Evolutionary conservation across 75 land plant genomes (phyloP).

Genomic region (Chamaecyparis obtusa): DNA sequence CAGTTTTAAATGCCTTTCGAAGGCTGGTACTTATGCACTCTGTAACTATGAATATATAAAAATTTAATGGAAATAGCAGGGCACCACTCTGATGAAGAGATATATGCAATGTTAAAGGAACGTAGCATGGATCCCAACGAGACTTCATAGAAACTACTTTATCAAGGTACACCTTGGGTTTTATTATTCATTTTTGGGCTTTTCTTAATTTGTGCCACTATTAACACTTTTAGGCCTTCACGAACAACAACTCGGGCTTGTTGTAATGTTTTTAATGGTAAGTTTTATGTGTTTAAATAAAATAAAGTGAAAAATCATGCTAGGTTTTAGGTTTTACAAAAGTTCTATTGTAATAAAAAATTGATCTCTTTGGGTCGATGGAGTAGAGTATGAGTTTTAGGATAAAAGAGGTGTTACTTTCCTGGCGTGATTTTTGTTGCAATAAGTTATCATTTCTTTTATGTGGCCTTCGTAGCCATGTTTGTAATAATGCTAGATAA

Average conservation of each 20-base stretch:
- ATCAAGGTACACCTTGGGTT: constrained; percentile 47
- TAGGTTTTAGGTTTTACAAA: constrained; percentile 7
- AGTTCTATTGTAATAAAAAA: neutral
- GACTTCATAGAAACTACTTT: constrained; percentile 61
- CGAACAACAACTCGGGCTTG: neutral
- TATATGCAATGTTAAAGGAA: constrained; percentile 82
- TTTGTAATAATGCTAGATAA: neutral
- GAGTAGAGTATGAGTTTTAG: neutral
- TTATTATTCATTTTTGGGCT: neutral
- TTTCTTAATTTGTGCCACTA: neutral
- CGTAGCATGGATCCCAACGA: constrained; percentile 83
- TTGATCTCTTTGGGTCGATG: neutral
- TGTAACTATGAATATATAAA: no score
- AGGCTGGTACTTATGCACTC: no score
- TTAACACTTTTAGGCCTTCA: neutral
- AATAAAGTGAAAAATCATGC: neutral
- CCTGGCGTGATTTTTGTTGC: neutral
- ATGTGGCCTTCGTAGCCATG: neutral
- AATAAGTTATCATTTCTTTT: neutral
- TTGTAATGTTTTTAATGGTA: neutral
- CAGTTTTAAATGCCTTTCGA: no score
- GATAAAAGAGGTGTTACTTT: neutral
- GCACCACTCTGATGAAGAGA: constrained; percentile 67
- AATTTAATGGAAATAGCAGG: constrained; percentile 61
- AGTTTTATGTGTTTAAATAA: neutral